Evolutionary conservation across 2,329 filamentous ascomycete species (phyloP).

Genomic region (Nigrograna mackinnonii): DNA sequence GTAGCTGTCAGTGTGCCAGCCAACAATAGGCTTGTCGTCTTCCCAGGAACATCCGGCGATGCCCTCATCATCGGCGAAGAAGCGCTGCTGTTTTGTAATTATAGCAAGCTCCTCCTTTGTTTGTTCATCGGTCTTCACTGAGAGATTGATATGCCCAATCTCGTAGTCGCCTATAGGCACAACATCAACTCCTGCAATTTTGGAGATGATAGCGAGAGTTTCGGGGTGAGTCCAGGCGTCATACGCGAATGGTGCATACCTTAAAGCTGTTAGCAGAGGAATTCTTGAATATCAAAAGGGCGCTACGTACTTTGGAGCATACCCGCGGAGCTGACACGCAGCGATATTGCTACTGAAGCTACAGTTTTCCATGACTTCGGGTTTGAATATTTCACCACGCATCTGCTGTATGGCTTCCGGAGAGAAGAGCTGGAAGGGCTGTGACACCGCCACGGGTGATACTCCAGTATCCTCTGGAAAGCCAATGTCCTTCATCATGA

Average conservation of each 20-base stretch:
- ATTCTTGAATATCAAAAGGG: background rate
- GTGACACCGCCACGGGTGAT: constrained; percentile 65
- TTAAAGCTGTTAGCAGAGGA: constrained; percentile 26
- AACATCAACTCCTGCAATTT: constrained; percentile 62
- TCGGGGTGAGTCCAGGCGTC: constrained; percentile 63
- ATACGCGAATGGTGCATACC: constrained; percentile 67
- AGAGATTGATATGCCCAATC: constrained; percentile 62
- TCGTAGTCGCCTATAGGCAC: constrained; percentile 62
- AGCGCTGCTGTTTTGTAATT: constrained; percentile 40
- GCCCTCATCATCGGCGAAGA: constrained; percentile 45
- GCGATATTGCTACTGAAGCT: constrained; percentile 63
- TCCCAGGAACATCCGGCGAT: constrained; percentile 48
- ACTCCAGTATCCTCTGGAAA: constrained; percentile 59
- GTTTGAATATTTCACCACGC: constrained; percentile 63
- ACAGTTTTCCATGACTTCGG: constrained; percentile 60
- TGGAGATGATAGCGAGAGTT: constrained; percentile 57
- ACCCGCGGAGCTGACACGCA: constrained; percentile 59
- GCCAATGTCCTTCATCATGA: constrained; percentile 66
- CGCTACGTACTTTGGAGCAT: constrained; percentile 56
- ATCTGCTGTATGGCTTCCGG: constrained; percentile 64
- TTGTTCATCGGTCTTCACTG: constrained; percentile 53
- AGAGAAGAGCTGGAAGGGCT: constrained; percentile 68
- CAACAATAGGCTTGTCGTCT: constrained; percentile 59
- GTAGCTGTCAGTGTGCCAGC: constrained; percentile 68
- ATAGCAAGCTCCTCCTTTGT: constrained; percentile 48